Evolutionary conservation across 495 filamentous ascomycete species (phyloP), one percentile per base, ranked within the genome.

Genomic region (Aspergillus kassunensis): DNA sequence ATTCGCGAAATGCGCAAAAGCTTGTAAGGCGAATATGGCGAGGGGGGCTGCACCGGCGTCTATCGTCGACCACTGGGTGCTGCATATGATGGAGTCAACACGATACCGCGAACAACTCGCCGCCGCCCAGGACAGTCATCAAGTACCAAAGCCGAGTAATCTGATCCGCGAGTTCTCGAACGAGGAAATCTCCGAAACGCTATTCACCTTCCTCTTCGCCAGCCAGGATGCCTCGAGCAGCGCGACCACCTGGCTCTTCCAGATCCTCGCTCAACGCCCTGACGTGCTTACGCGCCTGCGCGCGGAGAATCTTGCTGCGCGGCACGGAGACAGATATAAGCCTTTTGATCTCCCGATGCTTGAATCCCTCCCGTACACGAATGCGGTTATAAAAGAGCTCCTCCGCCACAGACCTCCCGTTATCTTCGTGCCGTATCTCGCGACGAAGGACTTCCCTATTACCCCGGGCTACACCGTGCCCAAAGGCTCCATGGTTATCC

Each of bases 201-300:
- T 97, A 41, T 93, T 96, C 74, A 95, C 92, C 31, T 96, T 97
- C 77, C 81, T 97, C 34, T 97, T 97, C 69, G 92, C 92, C 33
- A 92, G 88, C 24, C 92, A 97, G 70, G 92, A 97, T 62, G 92
- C 92, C 29, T 91, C 91, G 20, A 90, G 85, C 69, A 92, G 88
- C 59, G 90, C 92, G 29, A 80, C 81, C 46, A 96, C 90, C 31
- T 96, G 91, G 88, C 71, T 96, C 20, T 93, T 95, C 77, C 92
- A 97, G 64, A 80, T 87, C 55, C 79, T 91, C 65, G 92, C 92
- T 20, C 88, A 97, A 61, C 81, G 90, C 53, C 91, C 91, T 2
- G 91, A 97, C 52, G 77, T 92, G 18, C 77, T 96, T 29, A 85
- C 87, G 53, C 82, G 81, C 51, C 74, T 97, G 8, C 86, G 92